Conservation (phyloP, 2,329 filamentous ascomycete species). For the Botryotinia narcissicola region DNA sequence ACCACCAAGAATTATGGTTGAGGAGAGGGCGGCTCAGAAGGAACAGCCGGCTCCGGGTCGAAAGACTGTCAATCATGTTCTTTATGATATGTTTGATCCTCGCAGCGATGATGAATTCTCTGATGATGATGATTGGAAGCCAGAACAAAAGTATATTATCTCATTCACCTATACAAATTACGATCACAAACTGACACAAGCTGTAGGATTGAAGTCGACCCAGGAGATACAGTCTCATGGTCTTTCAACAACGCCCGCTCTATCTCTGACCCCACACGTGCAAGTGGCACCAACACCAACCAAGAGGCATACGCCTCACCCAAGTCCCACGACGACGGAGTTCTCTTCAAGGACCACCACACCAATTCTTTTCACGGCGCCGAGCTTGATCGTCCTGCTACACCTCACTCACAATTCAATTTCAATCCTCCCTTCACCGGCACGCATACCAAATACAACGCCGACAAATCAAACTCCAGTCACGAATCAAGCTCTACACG, state of each 20-base stretch:
- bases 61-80: not conserved
- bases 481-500: not conserved
- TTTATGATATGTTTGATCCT: not conserved
- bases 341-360: not conserved
- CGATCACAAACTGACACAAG: not conserved
- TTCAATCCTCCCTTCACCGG: not conserved
- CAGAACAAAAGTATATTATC: not conserved
- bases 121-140: not conserved
- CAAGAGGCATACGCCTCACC: too few species aligned
- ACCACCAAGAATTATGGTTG: not conserved
- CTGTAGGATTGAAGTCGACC: not conserved
- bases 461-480: not conserved
- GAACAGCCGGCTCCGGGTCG: not conserved
- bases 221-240: not conserved
- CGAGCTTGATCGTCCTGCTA: not conserved
- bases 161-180: rapidly evolving
- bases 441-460: not conserved
- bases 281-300: not conserved
- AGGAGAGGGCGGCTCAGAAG: not conserved
- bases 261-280: not conserved
- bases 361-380: not conserved
- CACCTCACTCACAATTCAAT: not conserved
- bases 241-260: not conserved
- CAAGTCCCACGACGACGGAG: not conserved
- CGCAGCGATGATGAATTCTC: not conserved